These are phyloP conservation scores for Lophiostoma macrostomum DNA, from an alignment of 495 filamentous ascomycete genomes.

Conservation along the genomic window DNA sequence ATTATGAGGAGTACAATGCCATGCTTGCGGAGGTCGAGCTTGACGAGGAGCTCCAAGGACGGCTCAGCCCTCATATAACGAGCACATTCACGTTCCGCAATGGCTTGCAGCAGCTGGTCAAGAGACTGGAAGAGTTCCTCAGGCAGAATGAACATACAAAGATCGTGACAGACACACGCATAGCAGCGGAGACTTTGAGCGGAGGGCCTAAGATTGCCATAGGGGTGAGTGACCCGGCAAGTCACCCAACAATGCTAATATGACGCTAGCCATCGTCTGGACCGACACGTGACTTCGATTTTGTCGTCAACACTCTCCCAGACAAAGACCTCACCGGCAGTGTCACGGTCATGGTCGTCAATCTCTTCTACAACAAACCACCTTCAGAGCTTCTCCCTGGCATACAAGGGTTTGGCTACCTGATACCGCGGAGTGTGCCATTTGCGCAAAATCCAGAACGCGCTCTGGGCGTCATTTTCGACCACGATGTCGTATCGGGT, in stretches of 20 bases:
- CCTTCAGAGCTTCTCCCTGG: conserved; percentile 59
- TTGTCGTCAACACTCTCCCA: conserved; percentile 24
- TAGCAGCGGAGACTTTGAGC: too few species aligned
- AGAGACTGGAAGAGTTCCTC: conserved; percentile 49
- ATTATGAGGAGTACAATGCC: background rate
- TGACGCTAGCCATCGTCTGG: conserved; percentile 6
- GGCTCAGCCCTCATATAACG: conserved; percentile 31
- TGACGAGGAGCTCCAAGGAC: conserved; percentile 26
- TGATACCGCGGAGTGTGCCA: conserved; percentile 71
- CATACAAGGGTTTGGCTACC: conserved; percentile 84
- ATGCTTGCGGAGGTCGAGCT: conserved; percentile 5
- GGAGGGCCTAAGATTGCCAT: too few species aligned
- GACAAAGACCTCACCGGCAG: conserved; percentile 48
- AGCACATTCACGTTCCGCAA: conserved; percentile 61
- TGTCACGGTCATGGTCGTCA: conserved; percentile 85
- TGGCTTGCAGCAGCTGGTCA: conserved; percentile 55
- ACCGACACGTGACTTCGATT: conserved; percentile 24
- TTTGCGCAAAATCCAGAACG: conserved; percentile 74
- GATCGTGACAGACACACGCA: conserved; percentile 47
- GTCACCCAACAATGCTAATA: background rate
- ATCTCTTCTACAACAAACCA: conserved; percentile 73
- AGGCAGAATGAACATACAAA: conserved; percentile 49
- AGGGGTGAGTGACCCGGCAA: background rate
- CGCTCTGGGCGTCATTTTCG: conserved; percentile 88
- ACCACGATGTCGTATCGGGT: conserved; percentile 59